phyloP scores from a whole-genome alignment of 176 grass and related monocot genomes.

The Eragrostis nindensis region DNA sequence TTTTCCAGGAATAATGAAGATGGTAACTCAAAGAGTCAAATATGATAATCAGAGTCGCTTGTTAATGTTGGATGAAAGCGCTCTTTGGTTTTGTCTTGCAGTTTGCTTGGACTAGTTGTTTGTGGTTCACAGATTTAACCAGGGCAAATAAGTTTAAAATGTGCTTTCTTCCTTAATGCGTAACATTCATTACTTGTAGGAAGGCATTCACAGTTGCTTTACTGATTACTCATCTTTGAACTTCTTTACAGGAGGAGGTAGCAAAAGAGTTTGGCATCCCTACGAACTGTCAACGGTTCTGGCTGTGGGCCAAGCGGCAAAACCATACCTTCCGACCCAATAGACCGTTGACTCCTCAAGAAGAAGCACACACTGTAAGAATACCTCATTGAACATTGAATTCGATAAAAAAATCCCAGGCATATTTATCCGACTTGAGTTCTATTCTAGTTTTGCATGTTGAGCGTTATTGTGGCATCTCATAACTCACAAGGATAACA shows the following conservation, averaged over 20 bases:
- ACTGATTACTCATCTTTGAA: constrained; percentile 62
- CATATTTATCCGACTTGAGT: constrained; percentile 4
- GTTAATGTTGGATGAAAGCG: constrained; percentile 9
- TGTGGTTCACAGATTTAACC: constrained; percentile 21
- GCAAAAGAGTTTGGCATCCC: constrained; percentile 92
- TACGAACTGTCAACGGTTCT: constrained; percentile 87
- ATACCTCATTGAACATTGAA: constrained; percentile 27
- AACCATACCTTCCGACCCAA: constrained; percentile 99
- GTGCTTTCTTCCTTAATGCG: no score
- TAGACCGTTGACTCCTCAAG: constrained; percentile 73
- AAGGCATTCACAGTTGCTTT: constrained; percentile 23
- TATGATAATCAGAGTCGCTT: not conserved
- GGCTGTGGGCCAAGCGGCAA: constrained; percentile 98
- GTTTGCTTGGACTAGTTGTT: not conserved
- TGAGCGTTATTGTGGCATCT: constrained; percentile 22
- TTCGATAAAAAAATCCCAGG: constrained; percentile 1
- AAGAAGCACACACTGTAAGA: constrained; percentile 94
- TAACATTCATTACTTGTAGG: constrained; percentile 14
- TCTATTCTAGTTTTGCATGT: constrained; percentile 20
- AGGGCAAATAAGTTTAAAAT: constrained; percentile 13
- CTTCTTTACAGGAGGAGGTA: constrained; percentile 93
- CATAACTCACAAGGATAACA: constrained; percentile 29
- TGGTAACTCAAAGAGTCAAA: constrained; percentile 19
- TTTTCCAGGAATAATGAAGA: constrained; percentile 6
- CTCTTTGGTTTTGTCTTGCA: constrained; percentile 10